Conservation (phyloP, 2,329 filamentous ascomycete species). For the Nectriaceae sp. region DNA sequence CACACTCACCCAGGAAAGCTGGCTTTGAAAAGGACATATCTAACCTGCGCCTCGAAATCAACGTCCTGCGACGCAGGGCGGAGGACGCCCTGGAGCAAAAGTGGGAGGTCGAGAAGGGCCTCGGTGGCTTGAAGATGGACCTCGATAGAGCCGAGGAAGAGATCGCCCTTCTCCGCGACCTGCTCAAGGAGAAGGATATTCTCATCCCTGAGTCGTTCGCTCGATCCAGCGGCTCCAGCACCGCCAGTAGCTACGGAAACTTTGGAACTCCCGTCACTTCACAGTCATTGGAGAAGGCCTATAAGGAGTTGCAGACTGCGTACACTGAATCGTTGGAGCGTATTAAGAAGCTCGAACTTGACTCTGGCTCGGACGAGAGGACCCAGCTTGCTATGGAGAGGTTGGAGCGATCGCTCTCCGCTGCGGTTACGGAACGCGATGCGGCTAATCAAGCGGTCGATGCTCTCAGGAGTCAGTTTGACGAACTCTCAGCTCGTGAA, state of each 20-base stretch:
- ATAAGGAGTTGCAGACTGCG: constrained; percentile 72
- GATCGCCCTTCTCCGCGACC: constrained; percentile 75
- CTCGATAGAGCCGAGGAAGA: constrained; percentile 94
- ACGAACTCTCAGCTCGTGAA: constrained; percentile 58
- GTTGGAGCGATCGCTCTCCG: constrained; percentile 68
- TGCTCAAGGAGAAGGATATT: constrained; percentile 84
- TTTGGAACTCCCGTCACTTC: constrained; percentile 58
- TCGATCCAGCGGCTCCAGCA: constrained; percentile 41
- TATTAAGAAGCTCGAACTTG: constrained; percentile 64
- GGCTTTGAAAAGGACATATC: constrained; percentile 85
- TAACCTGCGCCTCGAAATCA: constrained; percentile 80
- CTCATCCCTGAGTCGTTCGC: constrained; percentile 64
- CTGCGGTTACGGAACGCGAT: constrained; percentile 72
- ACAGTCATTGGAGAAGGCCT: constrained; percentile 71
- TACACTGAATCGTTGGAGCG: constrained; percentile 68
- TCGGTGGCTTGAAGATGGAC: constrained; percentile 91
- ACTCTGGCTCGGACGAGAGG: constrained; percentile 52
- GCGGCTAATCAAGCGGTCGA: constrained; percentile 67
- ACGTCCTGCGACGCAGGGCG: constrained; percentile 78
- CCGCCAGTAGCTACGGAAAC: constrained; percentile 31
- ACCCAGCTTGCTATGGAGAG: constrained; percentile 64
- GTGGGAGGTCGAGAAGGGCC: constrained; percentile 91
- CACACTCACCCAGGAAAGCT: constrained; percentile 68
- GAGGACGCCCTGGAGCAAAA: constrained; percentile 95
- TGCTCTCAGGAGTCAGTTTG: constrained; percentile 62